Base-by-base conservation (phyloP, 768 basidiomycete genomes). In the Phanerochaete carnosa region DNA sequence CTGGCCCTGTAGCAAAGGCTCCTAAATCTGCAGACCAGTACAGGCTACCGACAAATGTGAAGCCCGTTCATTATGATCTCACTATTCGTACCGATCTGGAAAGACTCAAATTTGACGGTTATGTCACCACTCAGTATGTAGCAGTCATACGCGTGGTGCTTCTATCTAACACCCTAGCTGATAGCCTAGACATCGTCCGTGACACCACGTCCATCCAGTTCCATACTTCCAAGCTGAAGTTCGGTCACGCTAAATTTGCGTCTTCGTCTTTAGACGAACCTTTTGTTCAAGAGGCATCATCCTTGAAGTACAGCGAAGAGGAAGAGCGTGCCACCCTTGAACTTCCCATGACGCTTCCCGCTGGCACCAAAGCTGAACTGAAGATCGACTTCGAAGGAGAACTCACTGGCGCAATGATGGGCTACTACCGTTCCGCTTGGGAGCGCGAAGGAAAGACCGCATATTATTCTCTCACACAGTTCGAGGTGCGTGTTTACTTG, bases 391-490 rank as follows among this genome's bases (percentile, higher is more conserved):
- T 90, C 75, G 78, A 74, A 55, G 87, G 85, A 15, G 77, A 83
- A 65, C 78, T 98, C 47, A 84, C 81, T 1, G 81, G 81, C 33
- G 79, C 76, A 58, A 91, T 97, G 93, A 83, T 83, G 70, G 94
- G 93, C 26, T 94, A 94, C 73, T 94, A 94, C 76, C 82, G 82
- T 63, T 85, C 88, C 29, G 74, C 81, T 16, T 87, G 80, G 71
- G 83, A 89, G 69, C 71, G 83, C 46, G 81, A 86, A 51, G 87
- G 86, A 33, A 80, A 84, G 64, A 83, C 82, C 64, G 83, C 83
- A 68, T 77, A 81, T 61, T 90, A 91, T 69, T 81, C 89, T 33
- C 77, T 98, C 55, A 97, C 96, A 37, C 95, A 98, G 75, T 97
- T 95, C 65, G 92, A 90, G 79, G 90, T 86, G 60, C 45, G 68